phyloP scores from a whole-genome alignment of 1,139 yeast species.

The Schwanniomyces etchellsii region DNA sequence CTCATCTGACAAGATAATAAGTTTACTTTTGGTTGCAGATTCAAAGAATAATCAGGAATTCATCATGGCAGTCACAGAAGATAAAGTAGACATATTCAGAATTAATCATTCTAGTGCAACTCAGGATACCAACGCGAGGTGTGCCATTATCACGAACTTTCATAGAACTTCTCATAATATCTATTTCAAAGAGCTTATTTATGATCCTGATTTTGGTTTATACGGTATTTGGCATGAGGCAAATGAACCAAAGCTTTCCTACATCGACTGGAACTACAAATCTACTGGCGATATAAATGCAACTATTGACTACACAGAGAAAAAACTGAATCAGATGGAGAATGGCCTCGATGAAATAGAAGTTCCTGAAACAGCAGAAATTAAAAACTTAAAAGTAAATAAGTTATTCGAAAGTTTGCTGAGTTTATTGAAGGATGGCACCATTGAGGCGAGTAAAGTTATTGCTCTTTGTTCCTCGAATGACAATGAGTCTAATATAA shows the following conservation, averaged over 20 bases:
- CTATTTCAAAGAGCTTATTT: constrained; percentile 11
- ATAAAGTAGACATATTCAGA: constrained; percentile 14
- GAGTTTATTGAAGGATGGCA: constrained; percentile 6
- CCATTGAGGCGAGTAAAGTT: constrained; percentile 6
- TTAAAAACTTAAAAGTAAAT: constrained; percentile 16
- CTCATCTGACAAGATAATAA: constrained; percentile 4
- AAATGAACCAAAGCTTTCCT: constrained; percentile 19
- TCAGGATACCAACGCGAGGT: constrained; percentile 5
- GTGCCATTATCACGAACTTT: constrained; percentile 8
- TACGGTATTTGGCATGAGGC: constrained; percentile 36
- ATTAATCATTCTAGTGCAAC: constrained; percentile 6
- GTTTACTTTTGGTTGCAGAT: constrained; percentile 3
- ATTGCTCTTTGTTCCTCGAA: constrained; percentile 30
- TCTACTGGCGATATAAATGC: constrained; percentile 13
- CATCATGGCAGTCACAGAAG: constrained; percentile 11
- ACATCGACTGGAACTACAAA: constrained; percentile 15
- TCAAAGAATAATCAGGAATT: constrained; percentile 2
- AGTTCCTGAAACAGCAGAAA: constrained; percentile 7
- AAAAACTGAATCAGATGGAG: not conserved
- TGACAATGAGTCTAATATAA: constrained; percentile 27
- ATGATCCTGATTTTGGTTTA: constrained; percentile 3
- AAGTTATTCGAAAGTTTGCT: constrained; percentile 20
- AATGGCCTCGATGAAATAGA: constrained; percentile 5
- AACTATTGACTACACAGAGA: constrained; percentile 12
- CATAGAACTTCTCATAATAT: constrained; percentile 5